Evolutionary conservation across 768 basidiomycete genomes (phyloP).

Genomic region (Tulasnella sp.): DNA sequence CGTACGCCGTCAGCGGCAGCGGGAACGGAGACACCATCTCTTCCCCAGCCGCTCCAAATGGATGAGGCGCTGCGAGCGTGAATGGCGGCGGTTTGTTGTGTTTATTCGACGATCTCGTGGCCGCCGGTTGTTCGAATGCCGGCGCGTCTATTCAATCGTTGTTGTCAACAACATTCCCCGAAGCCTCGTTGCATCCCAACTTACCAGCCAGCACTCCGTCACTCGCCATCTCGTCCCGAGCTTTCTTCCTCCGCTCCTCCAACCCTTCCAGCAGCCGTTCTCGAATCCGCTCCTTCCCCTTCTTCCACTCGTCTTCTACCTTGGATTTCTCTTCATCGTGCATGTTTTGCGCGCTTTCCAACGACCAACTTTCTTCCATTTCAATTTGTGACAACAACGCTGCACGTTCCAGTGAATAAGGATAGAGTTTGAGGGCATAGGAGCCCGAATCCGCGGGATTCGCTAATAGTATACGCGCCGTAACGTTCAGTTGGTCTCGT

Average conservation of each 20-base stretch:
- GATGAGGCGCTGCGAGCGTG: slow-evolving; percentile 38
- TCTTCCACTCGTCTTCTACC: slow-evolving; percentile 73
- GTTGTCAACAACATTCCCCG: background rate
- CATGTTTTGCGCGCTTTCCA: slow-evolving; percentile 53
- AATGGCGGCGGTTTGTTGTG: slow-evolving; percentile 34
- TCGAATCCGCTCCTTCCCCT: slow-evolving; percentile 59
- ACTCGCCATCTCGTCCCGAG: slow-evolving; percentile 80
- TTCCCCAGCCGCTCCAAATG: slow-evolving; percentile 74
- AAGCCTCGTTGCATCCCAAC: slow-evolving; percentile 20
- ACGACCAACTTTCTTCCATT: slow-evolving; percentile 53
- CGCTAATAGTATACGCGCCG: slow-evolving; percentile 6
- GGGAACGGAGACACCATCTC: slow-evolving; percentile 81
- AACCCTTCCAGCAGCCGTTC: slow-evolving; percentile 74
- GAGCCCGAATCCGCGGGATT: slow-evolving; percentile 22
- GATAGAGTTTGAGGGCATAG: slow-evolving; percentile 61
- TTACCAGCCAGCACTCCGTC: slow-evolving; percentile 63
- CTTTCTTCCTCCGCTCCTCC: slow-evolving; percentile 64
- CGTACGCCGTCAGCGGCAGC: slow-evolving; percentile 41
- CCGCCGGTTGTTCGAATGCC: slow-evolving; percentile 19
- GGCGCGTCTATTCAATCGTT: background rate
- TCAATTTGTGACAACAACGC: slow-evolving; percentile 55
- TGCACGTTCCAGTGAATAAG: slow-evolving; percentile 62
- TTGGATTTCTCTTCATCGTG: slow-evolving; percentile 67
- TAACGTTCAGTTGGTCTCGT: slow-evolving; percentile 6
- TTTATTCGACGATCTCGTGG: slow-evolving; percentile 28